Conservation (phyloP, 805 yeast genomes). For the Teunomyces tritomae region DNA sequence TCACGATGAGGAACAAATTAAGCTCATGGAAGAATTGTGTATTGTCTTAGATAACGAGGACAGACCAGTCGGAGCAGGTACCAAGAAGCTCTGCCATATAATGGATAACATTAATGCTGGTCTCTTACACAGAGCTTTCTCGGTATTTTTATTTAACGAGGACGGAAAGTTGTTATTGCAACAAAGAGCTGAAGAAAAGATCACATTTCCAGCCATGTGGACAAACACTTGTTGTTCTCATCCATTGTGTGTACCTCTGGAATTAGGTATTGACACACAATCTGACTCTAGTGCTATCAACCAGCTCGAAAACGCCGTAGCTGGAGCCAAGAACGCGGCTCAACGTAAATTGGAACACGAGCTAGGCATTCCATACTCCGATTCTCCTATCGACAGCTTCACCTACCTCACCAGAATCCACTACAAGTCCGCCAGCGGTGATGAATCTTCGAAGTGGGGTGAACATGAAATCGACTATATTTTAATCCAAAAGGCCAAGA, state of each 20-base stretch:
- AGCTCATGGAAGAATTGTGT: slow-evolving; percentile 94
- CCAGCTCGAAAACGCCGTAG: slow-evolving; percentile 55
- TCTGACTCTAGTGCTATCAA: slow-evolving; percentile 14
- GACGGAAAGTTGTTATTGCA: slow-evolving; percentile 78
- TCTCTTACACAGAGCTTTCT: slow-evolving; percentile 89
- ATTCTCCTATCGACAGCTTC: slow-evolving; percentile 65
- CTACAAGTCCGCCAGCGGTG: slow-evolving; percentile 79
- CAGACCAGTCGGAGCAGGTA: slow-evolving; percentile 85
- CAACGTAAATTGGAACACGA: slow-evolving; percentile 91
- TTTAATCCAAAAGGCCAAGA: slow-evolving; percentile 62
- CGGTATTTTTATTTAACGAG: slow-evolving; percentile 86
- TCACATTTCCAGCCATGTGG: slow-evolving; percentile 97
- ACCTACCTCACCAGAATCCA: slow-evolving; percentile 90
- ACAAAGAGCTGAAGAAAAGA: slow-evolving; percentile 94
- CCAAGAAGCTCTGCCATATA: slow-evolving; percentile 85
- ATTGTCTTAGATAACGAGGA: slow-evolving; percentile 90
- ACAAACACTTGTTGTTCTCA: slow-evolving; percentile 99
- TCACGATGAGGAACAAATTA: slow-evolving; percentile 91
- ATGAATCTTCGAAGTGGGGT: slow-evolving; percentile 75
- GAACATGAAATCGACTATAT: slow-evolving; percentile 98
- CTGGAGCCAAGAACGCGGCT: slow-evolving; percentile 86
- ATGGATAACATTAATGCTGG: slow-evolving; percentile 87
- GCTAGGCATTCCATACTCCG: slow-evolving; percentile 69
- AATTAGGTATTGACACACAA: slow-evolving; percentile 54
- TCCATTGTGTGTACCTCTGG: slow-evolving; percentile 81